Percentiles rank a stretch among this genome's conserved stretches.
These are phyloP conservation scores for Penicillium tannophilum DNA, from an alignment of 495 filamentous ascomycete genomes.

Conservation along the genomic window DNA sequence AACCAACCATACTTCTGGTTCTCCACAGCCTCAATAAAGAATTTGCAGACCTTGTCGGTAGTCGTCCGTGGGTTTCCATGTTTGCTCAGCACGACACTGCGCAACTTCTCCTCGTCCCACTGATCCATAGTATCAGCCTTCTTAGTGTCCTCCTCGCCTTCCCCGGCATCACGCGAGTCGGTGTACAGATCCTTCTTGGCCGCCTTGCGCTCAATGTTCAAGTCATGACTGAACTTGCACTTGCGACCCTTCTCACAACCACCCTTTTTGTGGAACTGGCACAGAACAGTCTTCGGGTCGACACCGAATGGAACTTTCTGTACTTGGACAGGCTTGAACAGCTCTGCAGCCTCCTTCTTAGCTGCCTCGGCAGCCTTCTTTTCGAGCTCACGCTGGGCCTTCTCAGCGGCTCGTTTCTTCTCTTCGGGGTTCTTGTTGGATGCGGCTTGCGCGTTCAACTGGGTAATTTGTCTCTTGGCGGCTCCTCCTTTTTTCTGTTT, in stretches of 20 bases:
- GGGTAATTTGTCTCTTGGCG: conserved; percentile 86
- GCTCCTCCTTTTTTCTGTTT: conserved; percentile 85
- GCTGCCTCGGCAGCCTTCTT: conserved; percentile 85
- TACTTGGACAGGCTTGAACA: conserved; percentile 92
- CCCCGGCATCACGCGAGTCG: conserved; percentile 72
- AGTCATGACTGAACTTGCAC: conserved; percentile 97
- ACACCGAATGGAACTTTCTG: conserved; percentile 98
- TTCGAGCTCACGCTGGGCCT: conserved; percentile 78
- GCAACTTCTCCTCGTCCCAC: conserved; percentile 97
- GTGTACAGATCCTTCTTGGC: conserved; percentile 92
- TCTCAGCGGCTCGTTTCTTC: conserved; percentile 89
- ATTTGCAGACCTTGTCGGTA: conserved; percentile 99
- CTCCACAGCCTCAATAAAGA: conserved; percentile 96
- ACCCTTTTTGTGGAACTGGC: conserved; percentile 93
- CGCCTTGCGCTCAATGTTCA: conserved; percentile 83
- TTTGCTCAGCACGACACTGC: conserved; percentile 87
- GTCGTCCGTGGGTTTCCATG: conserved; percentile 95
- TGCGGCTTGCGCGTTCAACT: conserved; percentile 70
- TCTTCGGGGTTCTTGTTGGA: conserved; percentile 76
- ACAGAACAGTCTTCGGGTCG: conserved; percentile 97
- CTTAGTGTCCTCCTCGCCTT: conserved; percentile 72
- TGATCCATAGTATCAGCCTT: conserved; percentile 91
- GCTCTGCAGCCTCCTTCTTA: conserved; percentile 72
- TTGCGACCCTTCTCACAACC: conserved; percentile 96
- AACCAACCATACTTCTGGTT: conserved; percentile 99